Percentiles rank a stretch among this genome's conserved stretches.
Conservation (phyloP, 2,329 filamentous ascomycete species). For the Colletotrichum spinosum region DNA sequence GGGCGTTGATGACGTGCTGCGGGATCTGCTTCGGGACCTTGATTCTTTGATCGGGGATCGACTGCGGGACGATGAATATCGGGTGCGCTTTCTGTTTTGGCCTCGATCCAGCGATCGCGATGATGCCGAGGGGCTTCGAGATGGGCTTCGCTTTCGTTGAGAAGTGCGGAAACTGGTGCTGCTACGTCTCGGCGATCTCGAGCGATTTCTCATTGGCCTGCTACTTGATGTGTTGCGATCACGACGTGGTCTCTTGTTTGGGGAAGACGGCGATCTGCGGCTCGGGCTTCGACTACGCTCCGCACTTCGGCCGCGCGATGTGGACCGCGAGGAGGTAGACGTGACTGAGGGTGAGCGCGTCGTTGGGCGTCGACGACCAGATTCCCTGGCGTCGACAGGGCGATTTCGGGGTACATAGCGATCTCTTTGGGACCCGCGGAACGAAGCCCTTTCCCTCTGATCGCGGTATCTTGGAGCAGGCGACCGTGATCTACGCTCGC, state of each 20-base stretch:
- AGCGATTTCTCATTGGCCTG: conserved; percentile 52
- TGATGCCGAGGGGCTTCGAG: conserved; percentile 44
- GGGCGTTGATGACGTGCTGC: conserved; percentile 48
- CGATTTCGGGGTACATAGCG: conserved; percentile 65
- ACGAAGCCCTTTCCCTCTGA: conserved; percentile 56
- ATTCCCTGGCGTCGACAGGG: conserved; percentile 53
- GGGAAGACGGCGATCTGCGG: conserved; percentile 47
- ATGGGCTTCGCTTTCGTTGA: conserved; percentile 40
- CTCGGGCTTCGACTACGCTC: conserved; percentile 45
- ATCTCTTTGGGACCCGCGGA: conserved; percentile 55
- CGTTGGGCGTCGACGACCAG: conserved; percentile 54
- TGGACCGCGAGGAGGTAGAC: conserved; percentile 45
- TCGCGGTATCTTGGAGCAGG: conserved; percentile 58
- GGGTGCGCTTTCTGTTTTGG: conserved; percentile 61
- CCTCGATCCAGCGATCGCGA: conserved; percentile 51
- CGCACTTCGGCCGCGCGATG: conserved; percentile 48
- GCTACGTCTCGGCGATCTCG: conserved; percentile 50
- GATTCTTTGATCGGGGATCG: conserved; percentile 55
- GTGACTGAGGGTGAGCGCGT: conserved; percentile 48
- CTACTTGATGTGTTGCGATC: conserved; percentile 45
- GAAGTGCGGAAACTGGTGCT: conserved; percentile 39
- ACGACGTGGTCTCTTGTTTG: conserved; percentile 48
- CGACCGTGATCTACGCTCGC: conserved; percentile 60
- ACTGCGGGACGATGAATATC: conserved; percentile 61
- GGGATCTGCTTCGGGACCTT: conserved; percentile 46